Evolutionary conservation across 352 stramenopile species (phyloP), one percentile per base, ranked within the genome.

Genomic region (Pythium volutum): DNA sequence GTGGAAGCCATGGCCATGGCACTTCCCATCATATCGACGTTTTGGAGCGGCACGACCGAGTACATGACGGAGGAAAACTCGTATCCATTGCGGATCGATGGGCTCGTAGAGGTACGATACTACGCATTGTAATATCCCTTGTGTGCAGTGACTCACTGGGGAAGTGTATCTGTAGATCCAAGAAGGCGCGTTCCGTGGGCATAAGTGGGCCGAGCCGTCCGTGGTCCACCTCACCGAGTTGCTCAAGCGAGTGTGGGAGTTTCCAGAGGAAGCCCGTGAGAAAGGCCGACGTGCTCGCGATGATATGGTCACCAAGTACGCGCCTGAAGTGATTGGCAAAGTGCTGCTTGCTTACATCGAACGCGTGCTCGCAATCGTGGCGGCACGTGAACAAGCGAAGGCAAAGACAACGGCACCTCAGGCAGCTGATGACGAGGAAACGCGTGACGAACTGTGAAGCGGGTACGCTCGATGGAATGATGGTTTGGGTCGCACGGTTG

Each of bases 1-100:
- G 88, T 97, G 2, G 94, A 98, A 58, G 92, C 93, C 9, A 98
- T 98, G 94, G 76, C 88, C 4, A 97, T 97, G 85, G 91, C 75
- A 7, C 63, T 90, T 25, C 88, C 91, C 15, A 70, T 98, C 5
- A 93, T 98, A 33, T 88, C 91, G 16, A 98, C 91, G 10, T 96
- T 93, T 63, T 98, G 89, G 87, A 97, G 85, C 53, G 93, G 93
- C 12, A 87, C 84, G 1, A 94, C 86, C 5, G 87, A 95, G 54
- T 96, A 89, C 64, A 95, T 96, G 86, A 95, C 84, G 2, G 64
- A 89, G 20, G 71, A 82, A 16, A 96, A 96, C 64, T 93, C 85
- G 43, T 96, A 93, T 48, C 87, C 82, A 12, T 62, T 96, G 16
- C 54, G 72, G 4, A 91, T 94, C 57, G 76, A 94, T 42, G 82